phyloP scores from a whole-genome alignment of 495 filamentous ascomycete genomes.

The Aspergillus cristatus region DNA sequence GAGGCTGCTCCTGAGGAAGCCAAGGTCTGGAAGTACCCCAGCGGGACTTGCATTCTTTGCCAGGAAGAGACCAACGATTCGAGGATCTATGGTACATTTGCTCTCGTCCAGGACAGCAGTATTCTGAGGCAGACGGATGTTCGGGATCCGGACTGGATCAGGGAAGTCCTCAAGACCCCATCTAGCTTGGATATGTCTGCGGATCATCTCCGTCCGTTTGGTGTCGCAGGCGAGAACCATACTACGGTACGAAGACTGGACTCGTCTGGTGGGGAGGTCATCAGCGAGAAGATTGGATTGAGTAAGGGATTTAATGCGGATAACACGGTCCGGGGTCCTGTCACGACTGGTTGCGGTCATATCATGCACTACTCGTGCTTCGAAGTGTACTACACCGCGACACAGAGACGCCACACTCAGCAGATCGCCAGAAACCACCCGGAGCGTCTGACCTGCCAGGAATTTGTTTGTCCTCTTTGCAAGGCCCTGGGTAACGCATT shows the following conservation, averaged over 20 bases:
- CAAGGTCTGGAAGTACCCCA: slow-evolving; percentile 87
- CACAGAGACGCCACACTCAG: slow-evolving; percentile 69
- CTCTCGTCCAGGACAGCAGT: slow-evolving; percentile 74
- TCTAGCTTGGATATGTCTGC: slow-evolving; percentile 74
- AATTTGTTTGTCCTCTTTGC: slow-evolving; percentile 97
- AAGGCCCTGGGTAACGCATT: slow-evolving; percentile 96
- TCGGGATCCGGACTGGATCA: slow-evolving; percentile 70
- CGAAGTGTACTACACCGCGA: slow-evolving; percentile 77
- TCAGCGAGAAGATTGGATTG: slow-evolving; percentile 68
- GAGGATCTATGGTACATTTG: slow-evolving; percentile 84
- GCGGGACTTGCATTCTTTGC: slow-evolving; percentile 88
- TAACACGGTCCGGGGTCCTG: slow-evolving; percentile 61
- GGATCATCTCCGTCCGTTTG: slow-evolving; percentile 75
- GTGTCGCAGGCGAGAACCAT: slow-evolving; percentile 78
- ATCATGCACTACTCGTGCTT: slow-evolving; percentile 99
- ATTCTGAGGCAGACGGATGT: slow-evolving; percentile 81
- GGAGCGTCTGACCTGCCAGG: slow-evolving; percentile 62
- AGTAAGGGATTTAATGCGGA: slow-evolving; percentile 78
- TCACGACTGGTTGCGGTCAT: slow-evolving; percentile 88
- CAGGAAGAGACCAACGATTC: slow-evolving; percentile 92
- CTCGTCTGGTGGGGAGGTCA: slow-evolving; percentile 57
- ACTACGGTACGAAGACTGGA: slow-evolving; percentile 65
- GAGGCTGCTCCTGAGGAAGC: slow-evolving; percentile 49
- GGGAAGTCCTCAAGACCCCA: slow-evolving; percentile 71
- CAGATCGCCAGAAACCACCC: slow-evolving; percentile 93